phyloP scores from a whole-genome alignment of 139 green algal species.

The Micromonas commoda region DNA sequence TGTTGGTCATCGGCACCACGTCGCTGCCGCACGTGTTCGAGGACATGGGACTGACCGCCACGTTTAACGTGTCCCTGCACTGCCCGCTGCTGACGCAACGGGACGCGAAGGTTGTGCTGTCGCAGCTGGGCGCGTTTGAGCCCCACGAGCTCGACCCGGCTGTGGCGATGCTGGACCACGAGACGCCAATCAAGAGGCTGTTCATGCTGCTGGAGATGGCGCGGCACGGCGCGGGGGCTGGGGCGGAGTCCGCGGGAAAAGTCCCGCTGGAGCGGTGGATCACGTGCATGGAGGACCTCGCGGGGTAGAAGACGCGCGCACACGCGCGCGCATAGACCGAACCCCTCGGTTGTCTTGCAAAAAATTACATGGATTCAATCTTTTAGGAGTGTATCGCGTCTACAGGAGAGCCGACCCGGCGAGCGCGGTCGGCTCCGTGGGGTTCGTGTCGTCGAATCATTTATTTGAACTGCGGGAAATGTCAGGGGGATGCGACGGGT shows the following conservation, averaged over 20 bases:
- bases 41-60: constrained; percentile 35
- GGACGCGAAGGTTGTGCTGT: constrained; percentile 67
- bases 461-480: no score
- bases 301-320: not conserved
- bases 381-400: no score
- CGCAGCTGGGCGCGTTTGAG: constrained; percentile 55
- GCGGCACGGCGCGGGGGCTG: constrained; percentile 26
- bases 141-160: constrained; percentile 40
- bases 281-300: not conserved
- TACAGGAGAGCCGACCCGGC: no score
- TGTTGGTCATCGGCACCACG: constrained; percentile 79
- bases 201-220: constrained; percentile 94
- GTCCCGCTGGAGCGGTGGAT: constrained; percentile 8
- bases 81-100: constrained; percentile 65
- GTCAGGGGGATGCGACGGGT: no score
- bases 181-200: constrained; percentile 90
- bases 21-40: constrained; percentile 34
- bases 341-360: no score
- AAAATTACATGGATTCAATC: no score
- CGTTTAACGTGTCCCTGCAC: constrained; percentile 84
- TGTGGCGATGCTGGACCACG: constrained; percentile 32
- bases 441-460: no score
- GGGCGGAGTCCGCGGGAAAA: not conserved
- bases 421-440: no score
- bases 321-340: no score